phyloP scores from a whole-genome alignment of 441 rosid species.

The Raphanus hybrid region DNA sequence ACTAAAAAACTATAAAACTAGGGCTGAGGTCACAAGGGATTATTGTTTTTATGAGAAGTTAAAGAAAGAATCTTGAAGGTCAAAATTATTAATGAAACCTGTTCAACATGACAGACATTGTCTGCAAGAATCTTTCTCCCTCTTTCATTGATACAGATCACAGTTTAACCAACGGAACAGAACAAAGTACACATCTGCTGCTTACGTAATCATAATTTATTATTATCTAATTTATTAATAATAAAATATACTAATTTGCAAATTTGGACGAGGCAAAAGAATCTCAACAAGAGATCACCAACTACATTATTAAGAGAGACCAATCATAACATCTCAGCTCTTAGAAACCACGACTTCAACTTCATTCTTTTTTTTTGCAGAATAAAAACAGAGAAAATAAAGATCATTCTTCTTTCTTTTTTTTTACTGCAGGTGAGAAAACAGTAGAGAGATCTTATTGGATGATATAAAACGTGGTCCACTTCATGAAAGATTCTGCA shows the following conservation, averaged over 20 bases:
- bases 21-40: slow-evolving; percentile 46
- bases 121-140: slow-evolving; percentile 45
- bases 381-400: slow-evolving; percentile 20
- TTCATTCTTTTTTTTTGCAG: slow-evolving; percentile 1
- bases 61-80: slow-evolving; percentile 45
- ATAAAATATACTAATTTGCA: not conserved
- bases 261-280: slow-evolving; percentile 22
- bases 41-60: slow-evolving; percentile 33
- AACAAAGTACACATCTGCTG: slow-evolving; percentile 39
- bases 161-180: slow-evolving; percentile 35
- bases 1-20: slow-evolving; percentile 23
- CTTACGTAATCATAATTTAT: slow-evolving; percentile 41
- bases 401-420: slow-evolving; percentile 4
- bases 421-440: slow-evolving; percentile 12
- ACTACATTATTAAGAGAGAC: slow-evolving; percentile 40
- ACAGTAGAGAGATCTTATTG: slow-evolving; percentile 39
- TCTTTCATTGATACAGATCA: slow-evolving; percentile 32
- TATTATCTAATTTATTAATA: slow-evolving; percentile 19
- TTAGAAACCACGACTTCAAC: slow-evolving; percentile 19
- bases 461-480: slow-evolving; percentile 41
- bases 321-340: slow-evolving; percentile 23
- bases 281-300: slow-evolving; percentile 43
- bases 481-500: slow-evolving; percentile 47
- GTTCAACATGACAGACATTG: slow-evolving; percentile 44
- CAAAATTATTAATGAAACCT: slow-evolving; percentile 43